Conservation (phyloP, 192 early-diverging fungal species). For the Podila horticola region DNA sequence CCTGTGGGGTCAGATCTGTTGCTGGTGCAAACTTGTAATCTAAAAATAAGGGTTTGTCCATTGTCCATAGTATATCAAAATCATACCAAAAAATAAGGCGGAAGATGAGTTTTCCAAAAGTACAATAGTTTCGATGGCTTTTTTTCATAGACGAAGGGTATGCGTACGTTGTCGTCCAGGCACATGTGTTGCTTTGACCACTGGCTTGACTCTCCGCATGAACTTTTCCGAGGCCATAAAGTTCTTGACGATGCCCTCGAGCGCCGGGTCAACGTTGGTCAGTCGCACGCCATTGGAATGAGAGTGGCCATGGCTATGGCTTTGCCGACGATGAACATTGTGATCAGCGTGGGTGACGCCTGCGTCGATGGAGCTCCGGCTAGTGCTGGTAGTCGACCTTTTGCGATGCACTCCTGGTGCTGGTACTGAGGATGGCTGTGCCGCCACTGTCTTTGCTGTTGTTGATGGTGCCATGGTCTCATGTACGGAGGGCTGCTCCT, state of each 20-base stretch:
- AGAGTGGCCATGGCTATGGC: conserved; percentile 10
- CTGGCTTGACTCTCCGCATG: conserved; percentile 35
- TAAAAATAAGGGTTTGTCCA: background rate
- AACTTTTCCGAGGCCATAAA: conserved; percentile 48
- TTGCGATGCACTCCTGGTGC: background rate
- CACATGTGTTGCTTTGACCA: conserved; percentile 35
- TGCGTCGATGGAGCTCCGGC: background rate
- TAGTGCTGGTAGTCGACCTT: background rate
- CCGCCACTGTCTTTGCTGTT: background rate
- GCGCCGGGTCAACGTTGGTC: conserved; percentile 30
- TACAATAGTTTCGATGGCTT: background rate
- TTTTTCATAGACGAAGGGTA: background rate
- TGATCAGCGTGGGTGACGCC: background rate
- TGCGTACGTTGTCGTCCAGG: conserved; percentile 40
- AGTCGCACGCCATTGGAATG: background rate
- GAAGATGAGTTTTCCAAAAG: background rate
- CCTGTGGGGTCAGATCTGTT: conserved; percentile 40
- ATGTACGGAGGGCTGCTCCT: too few species aligned
- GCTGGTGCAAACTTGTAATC: conserved; percentile 51
- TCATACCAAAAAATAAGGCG: too few species aligned
- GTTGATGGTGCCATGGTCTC: too few species aligned
- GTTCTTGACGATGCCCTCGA: conserved; percentile 43
- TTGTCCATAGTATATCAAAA: too few species aligned
- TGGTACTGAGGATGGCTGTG: background rate
- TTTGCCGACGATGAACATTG: conserved; percentile 14